Percentiles rank a stretch among this genome's conserved stretches.
Evolutionary conservation across 331 rosid genomes (phyloP).

Genomic region (Spiraea crenata): DNA sequence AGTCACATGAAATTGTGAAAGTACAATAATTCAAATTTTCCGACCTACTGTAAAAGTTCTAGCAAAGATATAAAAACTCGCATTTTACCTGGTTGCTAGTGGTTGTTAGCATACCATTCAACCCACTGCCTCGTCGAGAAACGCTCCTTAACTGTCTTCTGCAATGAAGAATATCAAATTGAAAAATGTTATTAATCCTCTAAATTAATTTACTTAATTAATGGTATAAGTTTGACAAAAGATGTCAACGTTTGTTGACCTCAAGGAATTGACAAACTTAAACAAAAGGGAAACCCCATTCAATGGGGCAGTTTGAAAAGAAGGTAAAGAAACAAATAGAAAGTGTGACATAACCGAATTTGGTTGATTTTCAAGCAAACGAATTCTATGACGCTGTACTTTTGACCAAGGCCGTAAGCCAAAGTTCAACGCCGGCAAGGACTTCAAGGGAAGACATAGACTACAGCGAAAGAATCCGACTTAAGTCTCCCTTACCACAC

Average conservation of each 20-base stretch:
- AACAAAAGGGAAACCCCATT: neutral
- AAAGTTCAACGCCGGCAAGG: too few relatives aligned
- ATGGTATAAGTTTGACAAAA: neutral
- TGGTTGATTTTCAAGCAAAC: neutral
- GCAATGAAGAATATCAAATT: neutral
- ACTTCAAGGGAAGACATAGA: too few relatives aligned
- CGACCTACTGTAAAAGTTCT: too few relatives aligned
- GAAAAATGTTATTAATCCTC: neutral
- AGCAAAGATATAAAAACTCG: too few relatives aligned
- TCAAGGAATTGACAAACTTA: neutral
- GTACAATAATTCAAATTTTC: too few relatives aligned
- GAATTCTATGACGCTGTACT: neutral
- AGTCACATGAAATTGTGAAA: too few relatives aligned
- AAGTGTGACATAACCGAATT: neutral
- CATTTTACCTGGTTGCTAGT: neutral
- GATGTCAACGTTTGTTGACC: neutral
- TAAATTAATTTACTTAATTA: too few relatives aligned
- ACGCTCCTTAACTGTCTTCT: neutral
- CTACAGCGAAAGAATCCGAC: too few relatives aligned
- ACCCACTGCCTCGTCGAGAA: neutral
- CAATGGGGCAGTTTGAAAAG: neutral
- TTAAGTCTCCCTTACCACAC: too few relatives aligned
- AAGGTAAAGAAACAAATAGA: neutral
- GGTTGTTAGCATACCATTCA: neutral
- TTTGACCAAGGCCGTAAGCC: neutral